Evolutionary conservation across 495 filamentous ascomycete genomes (phyloP).

Genomic region (Aspergillus funiculosus): DNA sequence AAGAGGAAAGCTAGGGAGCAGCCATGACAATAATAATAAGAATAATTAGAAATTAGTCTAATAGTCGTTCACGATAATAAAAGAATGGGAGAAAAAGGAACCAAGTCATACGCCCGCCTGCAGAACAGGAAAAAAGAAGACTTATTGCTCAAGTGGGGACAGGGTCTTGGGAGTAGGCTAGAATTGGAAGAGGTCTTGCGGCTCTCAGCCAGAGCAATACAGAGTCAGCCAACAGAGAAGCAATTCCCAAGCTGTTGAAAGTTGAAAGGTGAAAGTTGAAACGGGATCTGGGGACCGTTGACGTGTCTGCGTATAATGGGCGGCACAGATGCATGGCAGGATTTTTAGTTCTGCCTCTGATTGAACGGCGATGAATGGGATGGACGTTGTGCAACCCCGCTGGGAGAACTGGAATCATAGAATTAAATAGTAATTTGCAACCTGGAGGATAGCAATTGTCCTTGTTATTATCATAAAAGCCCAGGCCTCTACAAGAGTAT

Average conservation of each 20-base stretch:
- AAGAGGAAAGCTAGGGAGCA: background rate
- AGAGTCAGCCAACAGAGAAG: conserved; percentile 4
- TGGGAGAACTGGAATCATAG: too few species aligned
- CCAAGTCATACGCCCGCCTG: background rate
- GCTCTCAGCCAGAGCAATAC: conserved; percentile 15
- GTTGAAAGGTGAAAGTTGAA: background rate
- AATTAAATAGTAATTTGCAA: too few species aligned
- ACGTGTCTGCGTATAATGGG: conserved; percentile 25
- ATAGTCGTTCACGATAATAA: too few species aligned
- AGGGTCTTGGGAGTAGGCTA: conserved; percentile 10
- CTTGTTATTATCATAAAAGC: too few species aligned
- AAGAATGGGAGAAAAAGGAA: conserved; percentile 10
- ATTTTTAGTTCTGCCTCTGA: background rate
- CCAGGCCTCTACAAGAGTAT: too few species aligned
- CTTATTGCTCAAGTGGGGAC: conserved; percentile 18
- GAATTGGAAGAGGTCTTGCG: conserved; percentile 8
- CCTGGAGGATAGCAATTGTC: too few species aligned
- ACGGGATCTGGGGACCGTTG: conserved; percentile 17
- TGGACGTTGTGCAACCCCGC: too few species aligned
- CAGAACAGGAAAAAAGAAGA: conserved; percentile 14
- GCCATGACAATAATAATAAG: too few species aligned
- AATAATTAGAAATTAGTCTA: too few species aligned
- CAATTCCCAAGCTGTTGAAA: conserved; percentile 3
- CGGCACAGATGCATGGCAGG: conserved; percentile 17
- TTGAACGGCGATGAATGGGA: background rate